phyloP scores from a whole-genome alignment of 768 basidiomycete genomes.

The Trametes gibbosa region DNA sequence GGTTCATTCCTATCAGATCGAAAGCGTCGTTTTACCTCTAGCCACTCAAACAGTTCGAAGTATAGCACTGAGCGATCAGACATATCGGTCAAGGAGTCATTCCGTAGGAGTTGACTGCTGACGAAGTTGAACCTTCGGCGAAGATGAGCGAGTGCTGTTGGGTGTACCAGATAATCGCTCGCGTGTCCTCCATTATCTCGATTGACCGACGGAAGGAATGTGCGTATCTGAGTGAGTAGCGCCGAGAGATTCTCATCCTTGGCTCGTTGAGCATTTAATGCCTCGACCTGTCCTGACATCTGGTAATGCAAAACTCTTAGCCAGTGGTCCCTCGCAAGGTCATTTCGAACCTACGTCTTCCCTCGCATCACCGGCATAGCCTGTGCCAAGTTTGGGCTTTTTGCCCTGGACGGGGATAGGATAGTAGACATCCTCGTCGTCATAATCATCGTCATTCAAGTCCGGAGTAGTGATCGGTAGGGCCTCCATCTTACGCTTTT shows the following conservation, averaged over 20 bases:
- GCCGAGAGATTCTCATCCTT: conserved; percentile 75
- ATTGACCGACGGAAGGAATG: conserved; percentile 79
- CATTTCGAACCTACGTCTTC: conserved; percentile 72
- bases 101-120: conserved; percentile 80
- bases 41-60: conserved; percentile 88
- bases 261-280: conserved; percentile 62
- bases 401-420: conserved; percentile 46
- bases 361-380: conserved; percentile 79
- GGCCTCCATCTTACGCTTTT: conserved; percentile 40
- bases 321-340: not conserved
- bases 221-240: conserved; percentile 69
- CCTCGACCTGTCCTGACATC: conserved; percentile 71
- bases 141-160: conserved; percentile 88
- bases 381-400: conserved; percentile 76
- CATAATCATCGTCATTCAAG: conserved; percentile 41
- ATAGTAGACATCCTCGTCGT: conserved; percentile 53
- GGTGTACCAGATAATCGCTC: conserved; percentile 91
- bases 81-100: conserved; percentile 94
- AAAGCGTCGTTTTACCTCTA: conserved; percentile 57
- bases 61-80: conserved; percentile 83
- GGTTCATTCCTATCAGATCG: not conserved
- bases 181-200: conserved; percentile 73
- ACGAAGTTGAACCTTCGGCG: conserved; percentile 88
- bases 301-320: not conserved
- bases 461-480: conserved; percentile 23